Evolutionary conservation across 805 yeast species (phyloP).

Genomic region (Jamesozyma hellenica): DNA sequence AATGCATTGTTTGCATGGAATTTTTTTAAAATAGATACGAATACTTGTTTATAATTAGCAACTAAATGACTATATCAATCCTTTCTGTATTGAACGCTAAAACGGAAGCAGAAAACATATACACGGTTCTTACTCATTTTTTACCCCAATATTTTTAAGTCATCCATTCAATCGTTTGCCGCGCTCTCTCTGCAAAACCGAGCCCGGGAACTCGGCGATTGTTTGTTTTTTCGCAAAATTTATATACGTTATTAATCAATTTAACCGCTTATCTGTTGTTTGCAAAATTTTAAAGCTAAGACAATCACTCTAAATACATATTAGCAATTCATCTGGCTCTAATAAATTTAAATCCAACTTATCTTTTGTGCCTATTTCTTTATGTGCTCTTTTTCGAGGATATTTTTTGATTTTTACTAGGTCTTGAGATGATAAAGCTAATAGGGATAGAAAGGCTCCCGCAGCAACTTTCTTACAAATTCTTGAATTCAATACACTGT

Average conservation of each 20-base stretch:
- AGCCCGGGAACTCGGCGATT: no score
- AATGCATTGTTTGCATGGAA: neutral
- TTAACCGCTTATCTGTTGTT: neutral
- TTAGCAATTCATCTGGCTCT: neutral
- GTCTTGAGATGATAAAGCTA: slow-evolving; percentile 22
- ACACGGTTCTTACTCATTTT: no score
- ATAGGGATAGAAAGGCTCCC: slow-evolving; percentile 24
- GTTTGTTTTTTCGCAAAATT: no score
- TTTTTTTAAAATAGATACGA: no score
- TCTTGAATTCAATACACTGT: neutral
- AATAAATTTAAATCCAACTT: neutral
- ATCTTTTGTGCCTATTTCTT: neutral
- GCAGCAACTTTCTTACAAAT: slow-evolving; percentile 22
- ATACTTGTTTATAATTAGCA: no score
- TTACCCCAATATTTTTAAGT: no score
- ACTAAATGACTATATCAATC: no score
- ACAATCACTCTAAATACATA: neutral
- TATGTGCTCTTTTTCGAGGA: neutral
- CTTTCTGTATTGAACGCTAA: no score
- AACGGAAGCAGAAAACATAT: no score
- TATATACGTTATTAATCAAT: no score
- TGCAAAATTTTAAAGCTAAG: neutral
- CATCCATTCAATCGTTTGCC: no score
- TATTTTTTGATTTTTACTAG: slow-evolving; percentile 5
- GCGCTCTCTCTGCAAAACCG: no score